These are phyloP conservation scores for Abrus precatorius DNA, from an alignment of 306 rosid species.

Conservation along the genomic window DNA sequence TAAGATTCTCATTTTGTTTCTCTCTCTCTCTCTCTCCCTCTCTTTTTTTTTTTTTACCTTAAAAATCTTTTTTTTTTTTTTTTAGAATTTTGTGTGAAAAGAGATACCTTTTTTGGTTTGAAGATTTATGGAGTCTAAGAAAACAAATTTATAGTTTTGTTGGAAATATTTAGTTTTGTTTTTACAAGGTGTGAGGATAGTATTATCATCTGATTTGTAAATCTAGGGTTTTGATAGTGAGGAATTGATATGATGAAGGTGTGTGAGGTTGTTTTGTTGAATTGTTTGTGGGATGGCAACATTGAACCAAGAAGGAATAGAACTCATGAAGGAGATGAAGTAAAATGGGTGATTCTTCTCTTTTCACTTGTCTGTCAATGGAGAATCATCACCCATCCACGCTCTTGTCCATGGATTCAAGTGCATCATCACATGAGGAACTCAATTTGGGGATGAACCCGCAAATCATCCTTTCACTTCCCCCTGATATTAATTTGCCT, in stretches of 20 bases:
- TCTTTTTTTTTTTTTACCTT: slow-evolving; percentile 21
- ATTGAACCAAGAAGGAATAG: slow-evolving; percentile 58
- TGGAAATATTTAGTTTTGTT: background rate
- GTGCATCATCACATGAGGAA: slow-evolving; percentile 64
- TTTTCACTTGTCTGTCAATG: slow-evolving; percentile 61
- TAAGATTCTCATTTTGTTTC: slow-evolving; percentile 23
- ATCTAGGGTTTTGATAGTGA: slow-evolving; percentile 83
- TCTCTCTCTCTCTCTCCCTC: background rate
- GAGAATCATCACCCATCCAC: slow-evolving; percentile 71
- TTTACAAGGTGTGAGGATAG: slow-evolving; percentile 55
- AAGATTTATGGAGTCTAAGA: background rate
- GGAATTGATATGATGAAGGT: slow-evolving; percentile 68
- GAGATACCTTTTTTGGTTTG: background rate
- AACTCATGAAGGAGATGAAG: slow-evolving; percentile 55
- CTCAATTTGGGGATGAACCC: slow-evolving; percentile 67
- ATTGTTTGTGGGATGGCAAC: slow-evolving; percentile 58
- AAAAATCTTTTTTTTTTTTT: background rate
- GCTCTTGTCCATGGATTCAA: slow-evolving; percentile 69
- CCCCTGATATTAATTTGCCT: slow-evolving; percentile 76
- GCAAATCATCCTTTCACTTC: slow-evolving; percentile 56
- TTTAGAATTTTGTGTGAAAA: background rate
- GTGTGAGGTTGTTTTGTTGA: slow-evolving; percentile 62
- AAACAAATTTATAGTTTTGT: too few species aligned
- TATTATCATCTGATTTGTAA: slow-evolving; percentile 54
- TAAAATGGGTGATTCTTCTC: slow-evolving; percentile 66